A percentile compares a stretch with the other conserved stretches of the same genome.
phyloP scores from a whole-genome alignment of 371 early-diverging fungal species.

The Mortierella sp. region DNA sequence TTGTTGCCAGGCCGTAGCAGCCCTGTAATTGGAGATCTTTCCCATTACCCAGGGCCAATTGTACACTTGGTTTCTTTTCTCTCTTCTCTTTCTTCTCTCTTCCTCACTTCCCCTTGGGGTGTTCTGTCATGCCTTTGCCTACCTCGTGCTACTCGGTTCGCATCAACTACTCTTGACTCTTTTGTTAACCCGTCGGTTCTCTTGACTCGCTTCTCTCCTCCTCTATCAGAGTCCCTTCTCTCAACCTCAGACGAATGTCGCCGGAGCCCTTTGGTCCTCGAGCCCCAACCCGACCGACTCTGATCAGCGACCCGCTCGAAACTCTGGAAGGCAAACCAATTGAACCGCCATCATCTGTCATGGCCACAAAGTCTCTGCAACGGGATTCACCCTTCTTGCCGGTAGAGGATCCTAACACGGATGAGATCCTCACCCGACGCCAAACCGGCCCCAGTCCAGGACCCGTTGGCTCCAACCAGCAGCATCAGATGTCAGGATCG shows the following conservation, averaged over 20 bases:
- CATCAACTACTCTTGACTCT: neutral
- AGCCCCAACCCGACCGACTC: too few species aligned
- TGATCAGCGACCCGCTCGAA: too few species aligned
- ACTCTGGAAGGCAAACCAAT: too few species aligned
- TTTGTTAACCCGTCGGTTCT: too few species aligned
- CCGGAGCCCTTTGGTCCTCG: too few species aligned
- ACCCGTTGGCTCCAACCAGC: neutral
- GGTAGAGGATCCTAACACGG: neutral
- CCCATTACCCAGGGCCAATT: too few species aligned
- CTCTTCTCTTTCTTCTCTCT: neutral
- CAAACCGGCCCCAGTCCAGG: neutral
- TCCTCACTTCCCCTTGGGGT: neutral
- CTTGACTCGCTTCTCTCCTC: neutral
- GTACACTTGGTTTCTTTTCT: neutral
- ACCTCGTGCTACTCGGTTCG: neutral
- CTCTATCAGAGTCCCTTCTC: neutral
- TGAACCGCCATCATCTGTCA: constrained; percentile 1
- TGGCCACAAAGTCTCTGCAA: neutral
- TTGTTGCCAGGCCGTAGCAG: neutral
- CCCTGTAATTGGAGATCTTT: too few species aligned
- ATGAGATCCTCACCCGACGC: neutral
- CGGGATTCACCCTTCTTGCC: constrained; percentile 2
- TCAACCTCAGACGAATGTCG: neutral
- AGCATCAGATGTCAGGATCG: too few species aligned
- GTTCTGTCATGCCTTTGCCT: neutral